Evolutionary conservation across 129 eudicot species (phyloP), one percentile per base, ranked within the genome.

Genomic region (Flaveria linearis): DNA sequence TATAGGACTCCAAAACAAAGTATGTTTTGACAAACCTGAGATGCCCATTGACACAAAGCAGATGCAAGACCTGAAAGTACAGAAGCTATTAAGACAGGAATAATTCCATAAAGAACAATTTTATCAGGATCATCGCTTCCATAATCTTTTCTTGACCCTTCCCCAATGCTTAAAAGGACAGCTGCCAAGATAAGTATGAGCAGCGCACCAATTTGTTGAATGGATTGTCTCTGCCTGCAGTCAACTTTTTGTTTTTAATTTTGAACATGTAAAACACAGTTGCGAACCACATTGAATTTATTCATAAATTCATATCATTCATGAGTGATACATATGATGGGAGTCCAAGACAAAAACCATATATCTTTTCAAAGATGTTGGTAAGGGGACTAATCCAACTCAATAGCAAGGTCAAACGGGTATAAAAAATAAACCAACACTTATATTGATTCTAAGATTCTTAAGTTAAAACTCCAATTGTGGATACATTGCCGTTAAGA

Each of bases 51-150:
- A 74, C 98, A 93, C 80, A 93, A 81, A 61, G 98, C 87, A 68
- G 98, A 93, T 82, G 98, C 98, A 76, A 93, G 86, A 73, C 98
- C 98, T 11, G 98, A 93, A 47, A 93, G 96, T 30, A 93, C 92
- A 76, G 98, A 93, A 52, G 98, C 98, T 62, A 91, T 79, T 82
- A 91, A 82, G 46, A 93, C 90, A 0, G 98, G 98, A 83, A 93
- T 67, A 72, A 93, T 91, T 57, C 98, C 98, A 83, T 79, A 77
- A 68, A 88, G 76, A 73, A 93, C 68, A 60, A 93, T 71, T 53
- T 84, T 88, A 75, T 93, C 97, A 49, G 90, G 85, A 70, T 88
- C 83, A 18, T 70, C 81, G 71, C 80, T 82, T 66, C 79, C 78
- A 56, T 91, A 90, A 79, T 85, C 86, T 82, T 91, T 93, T 84